Conservation (phyloP, 495 filamentous ascomycete species). For the Hyaloscypha finlandica region DNA sequence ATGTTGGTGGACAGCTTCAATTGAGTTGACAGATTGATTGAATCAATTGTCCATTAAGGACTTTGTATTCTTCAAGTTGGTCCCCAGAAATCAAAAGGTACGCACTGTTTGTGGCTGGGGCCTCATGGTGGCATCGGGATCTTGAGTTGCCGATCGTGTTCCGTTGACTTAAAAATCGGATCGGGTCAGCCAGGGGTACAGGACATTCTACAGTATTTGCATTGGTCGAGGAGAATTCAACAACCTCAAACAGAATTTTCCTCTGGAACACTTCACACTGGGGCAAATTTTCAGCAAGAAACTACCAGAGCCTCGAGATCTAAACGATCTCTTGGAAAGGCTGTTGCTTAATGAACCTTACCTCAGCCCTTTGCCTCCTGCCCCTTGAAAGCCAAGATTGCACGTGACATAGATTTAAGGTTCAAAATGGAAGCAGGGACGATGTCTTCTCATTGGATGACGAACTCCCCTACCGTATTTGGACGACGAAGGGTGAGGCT, state of each 20-base stretch:
- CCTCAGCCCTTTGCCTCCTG: too few species aligned
- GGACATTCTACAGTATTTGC: neutral
- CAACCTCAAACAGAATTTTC: too few species aligned
- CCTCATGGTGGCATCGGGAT: neutral
- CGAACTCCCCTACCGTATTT: neutral
- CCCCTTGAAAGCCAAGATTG: too few species aligned
- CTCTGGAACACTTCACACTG: too few species aligned
- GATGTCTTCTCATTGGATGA: neutral
- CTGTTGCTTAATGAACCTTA: too few species aligned
- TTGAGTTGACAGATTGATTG: neutral
- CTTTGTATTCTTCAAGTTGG: neutral
- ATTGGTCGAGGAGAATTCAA: too few species aligned
- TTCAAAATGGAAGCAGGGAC: neutral
- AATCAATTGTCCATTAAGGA: constrained; percentile 8
- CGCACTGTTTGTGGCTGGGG: too few species aligned
- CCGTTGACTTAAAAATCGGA: neutral
- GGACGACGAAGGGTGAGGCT: neutral
- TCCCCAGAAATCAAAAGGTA: neutral
- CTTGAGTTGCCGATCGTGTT: constrained; percentile 11
- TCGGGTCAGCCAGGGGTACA: neutral
- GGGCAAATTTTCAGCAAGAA: too few species aligned
- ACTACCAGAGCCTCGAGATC: too few species aligned
- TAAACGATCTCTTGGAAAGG: too few species aligned
- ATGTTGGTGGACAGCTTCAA: constrained; percentile 25
- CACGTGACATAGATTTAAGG: neutral